A percentile compares a stretch with the other conserved stretches of the same genome.
Evolutionary conservation across 352 stramenopile species (phyloP).

Genomic region (Pseudoperonospora humuli): DNA sequence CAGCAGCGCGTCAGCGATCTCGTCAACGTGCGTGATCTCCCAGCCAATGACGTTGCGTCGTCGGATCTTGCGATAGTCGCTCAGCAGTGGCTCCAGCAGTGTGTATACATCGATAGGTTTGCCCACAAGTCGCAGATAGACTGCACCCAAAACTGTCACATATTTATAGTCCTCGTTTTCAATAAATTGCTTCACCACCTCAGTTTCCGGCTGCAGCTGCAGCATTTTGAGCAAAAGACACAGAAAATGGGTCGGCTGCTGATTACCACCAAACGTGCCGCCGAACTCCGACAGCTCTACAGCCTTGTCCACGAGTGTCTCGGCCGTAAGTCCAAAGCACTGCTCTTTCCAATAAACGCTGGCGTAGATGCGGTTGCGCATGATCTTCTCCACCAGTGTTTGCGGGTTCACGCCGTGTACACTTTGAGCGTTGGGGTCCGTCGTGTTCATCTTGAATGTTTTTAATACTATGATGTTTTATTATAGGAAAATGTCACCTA

Average conservation of each 20-base stretch:
- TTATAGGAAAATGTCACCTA: too few relatives aligned
- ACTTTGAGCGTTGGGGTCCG: slow-evolving; percentile 83
- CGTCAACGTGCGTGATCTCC: slow-evolving; percentile 93
- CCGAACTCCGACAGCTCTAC: slow-evolving; percentile 90
- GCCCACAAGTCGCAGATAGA: slow-evolving; percentile 95
- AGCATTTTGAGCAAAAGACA: slow-evolving; percentile 97
- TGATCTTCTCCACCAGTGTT: slow-evolving; percentile 98
- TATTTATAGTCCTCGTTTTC: slow-evolving; percentile 99
- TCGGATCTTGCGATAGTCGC: slow-evolving; percentile 93
- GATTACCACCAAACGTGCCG: slow-evolving; percentile 91
- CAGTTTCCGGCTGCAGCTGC: slow-evolving; percentile 94
- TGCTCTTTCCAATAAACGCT: slow-evolving; percentile 97
- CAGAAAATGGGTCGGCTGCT: slow-evolving; percentile 95
- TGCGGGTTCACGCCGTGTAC: slow-evolving; percentile 96
- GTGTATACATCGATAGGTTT: slow-evolving; percentile 88
- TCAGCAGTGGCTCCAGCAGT: slow-evolving; percentile 93
- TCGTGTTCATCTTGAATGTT: slow-evolving; percentile 71
- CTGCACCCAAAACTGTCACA: slow-evolving; percentile 90
- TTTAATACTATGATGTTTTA: not conserved
- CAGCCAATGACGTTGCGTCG: slow-evolving; percentile 83
- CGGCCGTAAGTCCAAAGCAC: slow-evolving; percentile 95
- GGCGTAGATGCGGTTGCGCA: slow-evolving; percentile 93
- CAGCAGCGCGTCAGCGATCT: slow-evolving; percentile 93
- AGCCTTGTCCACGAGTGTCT: slow-evolving; percentile 95
- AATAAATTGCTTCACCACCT: slow-evolving; percentile 92